phyloP scores from a whole-genome alignment of 768 basidiomycete genomes.

The Mycena leptocephala region DNA sequence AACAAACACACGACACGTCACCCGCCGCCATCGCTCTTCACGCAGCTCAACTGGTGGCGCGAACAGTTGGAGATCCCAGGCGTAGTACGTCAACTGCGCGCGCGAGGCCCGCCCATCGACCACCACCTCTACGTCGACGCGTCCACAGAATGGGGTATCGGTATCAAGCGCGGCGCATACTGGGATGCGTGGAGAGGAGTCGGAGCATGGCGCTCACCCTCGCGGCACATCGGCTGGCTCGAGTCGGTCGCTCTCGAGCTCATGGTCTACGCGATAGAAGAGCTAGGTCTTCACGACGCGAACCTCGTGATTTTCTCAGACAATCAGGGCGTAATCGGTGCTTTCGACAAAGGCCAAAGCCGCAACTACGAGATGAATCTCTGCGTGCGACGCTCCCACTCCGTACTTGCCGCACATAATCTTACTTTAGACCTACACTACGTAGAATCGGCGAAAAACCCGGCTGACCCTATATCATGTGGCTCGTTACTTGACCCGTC shows the following conservation, averaged over 20 bases:
- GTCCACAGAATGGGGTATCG: slow-evolving; percentile 46
- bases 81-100: neutral
- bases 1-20: too few species aligned
- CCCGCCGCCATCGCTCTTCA: too few species aligned
- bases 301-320: slow-evolving; percentile 23
- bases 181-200: slow-evolving; percentile 38
- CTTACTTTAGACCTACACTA: slow-evolving; percentile 26
- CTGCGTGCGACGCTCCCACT: slow-evolving; percentile 18
- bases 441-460: slow-evolving; percentile 10
- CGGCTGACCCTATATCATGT: neutral
- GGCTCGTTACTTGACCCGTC: neutral
- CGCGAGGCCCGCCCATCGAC: neutral
- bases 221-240: slow-evolving; percentile 46
- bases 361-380: slow-evolving; percentile 21
- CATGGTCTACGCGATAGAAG: slow-evolving; percentile 25
- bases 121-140: slow-evolving; percentile 35
- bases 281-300: slow-evolving; percentile 28
- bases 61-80: neutral
- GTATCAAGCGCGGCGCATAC: slow-evolving; percentile 28
- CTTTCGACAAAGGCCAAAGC: too few species aligned
- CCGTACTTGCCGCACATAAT: neutral
- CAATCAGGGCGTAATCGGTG: slow-evolving; percentile 23
- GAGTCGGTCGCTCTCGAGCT: slow-evolving; percentile 34
- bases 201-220: slow-evolving; percentile 26
- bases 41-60: neutral